Evolutionary conservation across 2,329 filamentous ascomycete genomes (phyloP).

Genomic region (Arachnomyces sp.): DNA sequence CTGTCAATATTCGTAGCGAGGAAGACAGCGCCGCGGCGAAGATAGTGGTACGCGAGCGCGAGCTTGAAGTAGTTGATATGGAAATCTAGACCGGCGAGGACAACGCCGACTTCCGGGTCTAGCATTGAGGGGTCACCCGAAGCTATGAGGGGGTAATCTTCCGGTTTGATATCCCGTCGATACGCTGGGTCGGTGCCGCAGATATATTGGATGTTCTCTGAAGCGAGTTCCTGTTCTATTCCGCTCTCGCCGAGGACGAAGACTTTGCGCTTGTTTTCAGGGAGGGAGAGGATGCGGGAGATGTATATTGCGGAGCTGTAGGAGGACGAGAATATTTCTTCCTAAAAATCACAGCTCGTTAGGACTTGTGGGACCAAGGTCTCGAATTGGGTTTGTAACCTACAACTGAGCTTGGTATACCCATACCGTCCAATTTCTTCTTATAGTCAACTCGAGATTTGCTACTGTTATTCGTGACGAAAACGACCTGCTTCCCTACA

Average conservation of each 20-base stretch:
- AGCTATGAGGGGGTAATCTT: slow-evolving; percentile 72
- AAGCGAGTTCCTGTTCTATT: slow-evolving; percentile 77
- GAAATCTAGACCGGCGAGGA: slow-evolving; percentile 85
- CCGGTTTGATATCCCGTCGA: slow-evolving; percentile 67
- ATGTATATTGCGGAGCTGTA: slow-evolving; percentile 97
- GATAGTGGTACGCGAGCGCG: slow-evolving; percentile 74
- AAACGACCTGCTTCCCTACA: slow-evolving; percentile 80
- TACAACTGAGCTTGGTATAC: slow-evolving; percentile 65
- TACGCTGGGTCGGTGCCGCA: slow-evolving; percentile 77
- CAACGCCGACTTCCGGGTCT: slow-evolving; percentile 81
- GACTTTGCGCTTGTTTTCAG: slow-evolving; percentile 76
- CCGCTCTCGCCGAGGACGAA: slow-evolving; percentile 87
- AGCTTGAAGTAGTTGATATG: slow-evolving; percentile 94
- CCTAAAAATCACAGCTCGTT: slow-evolving; percentile 36
- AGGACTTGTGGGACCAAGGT: neutral
- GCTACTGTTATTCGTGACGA: slow-evolving; percentile 98
- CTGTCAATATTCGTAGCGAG: slow-evolving; percentile 90
- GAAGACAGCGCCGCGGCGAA: slow-evolving; percentile 70
- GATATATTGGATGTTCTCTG: slow-evolving; percentile 70
- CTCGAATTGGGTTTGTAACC: slow-evolving; percentile 9
- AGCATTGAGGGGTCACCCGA: slow-evolving; percentile 60
- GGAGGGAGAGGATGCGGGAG: slow-evolving; percentile 75
- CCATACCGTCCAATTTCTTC: slow-evolving; percentile 75
- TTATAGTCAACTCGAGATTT: slow-evolving; percentile 90
- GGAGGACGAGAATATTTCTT: slow-evolving; percentile 92